Evolutionary conservation across 2,329 filamentous ascomycete genomes (phyloP), one percentile per base, ranked within the genome.

Genomic region (Sarocladiaceae sp.): DNA sequence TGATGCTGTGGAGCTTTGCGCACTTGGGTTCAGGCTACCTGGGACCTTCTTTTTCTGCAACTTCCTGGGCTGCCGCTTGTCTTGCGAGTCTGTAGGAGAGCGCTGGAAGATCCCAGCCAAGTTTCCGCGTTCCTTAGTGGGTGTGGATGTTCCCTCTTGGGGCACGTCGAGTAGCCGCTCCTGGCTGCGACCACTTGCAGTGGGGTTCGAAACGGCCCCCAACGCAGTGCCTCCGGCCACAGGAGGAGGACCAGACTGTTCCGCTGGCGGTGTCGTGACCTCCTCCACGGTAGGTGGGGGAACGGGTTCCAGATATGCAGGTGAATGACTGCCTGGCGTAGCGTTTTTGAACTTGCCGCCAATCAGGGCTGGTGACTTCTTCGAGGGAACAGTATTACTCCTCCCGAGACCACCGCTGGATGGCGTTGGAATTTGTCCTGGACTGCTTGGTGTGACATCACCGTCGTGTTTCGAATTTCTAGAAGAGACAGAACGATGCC

Each of bases 401-500:
- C 78, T 72, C 32, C 65, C 69, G 15, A 82, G 59, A 13, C 73
- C 70, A 35, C 73, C 70, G 35, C 80, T 70, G 1, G 74, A 74
- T 1, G 83, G 74, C 2, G 76, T 74, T 20, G 72, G 62, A 3
- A 67, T 66, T 45, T 74, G 62, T 4, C 70, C 70, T 11, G 80
- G 81, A 50, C 78, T 85, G 43, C 73, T 78, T 1, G 88, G 87
- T 44, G 81, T 88, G 6, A 83, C 80, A 20, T 78, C 74, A 46
- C 78, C 83, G 48, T 89, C 90, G 48, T 82, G 74, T 47, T 83
- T 79, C 4, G 90, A 95, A 52, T 88, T 82, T 53, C 83, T 81
- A n/a, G 93, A 97, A 3, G 90, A 95, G 0, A 89, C 87, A 3
- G 93, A 97, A 42, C 91, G 85, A 58, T 96, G 96, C 51, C 93